Evolutionary conservation across 148 eudicot genomes (phyloP).

Genomic region (Amaranthus cruentus): DNA sequence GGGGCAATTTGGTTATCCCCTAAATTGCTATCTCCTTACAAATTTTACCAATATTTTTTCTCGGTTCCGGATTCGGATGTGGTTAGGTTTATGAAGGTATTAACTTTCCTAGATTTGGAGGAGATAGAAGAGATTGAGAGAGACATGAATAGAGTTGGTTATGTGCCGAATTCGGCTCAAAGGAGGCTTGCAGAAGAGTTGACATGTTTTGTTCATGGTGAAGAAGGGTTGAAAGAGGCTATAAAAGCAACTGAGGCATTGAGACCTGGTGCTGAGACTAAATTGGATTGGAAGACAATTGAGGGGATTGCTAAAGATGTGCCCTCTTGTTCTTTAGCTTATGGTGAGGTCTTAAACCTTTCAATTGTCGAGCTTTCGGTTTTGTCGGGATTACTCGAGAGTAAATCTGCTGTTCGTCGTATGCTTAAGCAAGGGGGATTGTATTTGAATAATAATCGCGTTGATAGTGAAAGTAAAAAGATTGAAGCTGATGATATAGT

Average conservation of each 20-base stretch:
- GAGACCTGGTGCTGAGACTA: constrained; percentile 70
- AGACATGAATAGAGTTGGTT: constrained; percentile 42
- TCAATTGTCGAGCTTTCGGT: constrained; percentile 67
- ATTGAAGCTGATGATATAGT: constrained; percentile 66
- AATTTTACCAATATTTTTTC: constrained; percentile 86
- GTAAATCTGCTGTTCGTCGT: constrained; percentile 76
- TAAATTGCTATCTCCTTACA: constrained; percentile 64
- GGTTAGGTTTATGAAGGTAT: constrained; percentile 58
- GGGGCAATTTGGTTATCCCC: constrained; percentile 92
- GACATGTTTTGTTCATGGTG: constrained; percentile 78
- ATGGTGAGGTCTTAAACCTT: constrained; percentile 38
- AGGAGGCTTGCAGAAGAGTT: constrained; percentile 80
- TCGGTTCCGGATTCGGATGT: constrained; percentile 70
- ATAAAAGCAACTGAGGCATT: constrained; percentile 76
- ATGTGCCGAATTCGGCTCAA: constrained; percentile 72
- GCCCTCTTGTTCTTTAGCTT: constrained; percentile 53
- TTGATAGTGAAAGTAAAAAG: constrained; percentile 63
- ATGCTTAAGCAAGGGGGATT: constrained; percentile 87
- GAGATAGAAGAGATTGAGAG: constrained; percentile 57
- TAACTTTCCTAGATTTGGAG: constrained; percentile 61
- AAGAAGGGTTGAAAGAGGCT: constrained; percentile 76
- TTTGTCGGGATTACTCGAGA: constrained; percentile 66
- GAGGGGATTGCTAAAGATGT: constrained; percentile 74
- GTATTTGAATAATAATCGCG: constrained; percentile 65
- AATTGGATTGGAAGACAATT: constrained; percentile 62